Conservation (phyloP, 2,329 filamentous ascomycete species). For the Scytalidium lignicola region DNA sequence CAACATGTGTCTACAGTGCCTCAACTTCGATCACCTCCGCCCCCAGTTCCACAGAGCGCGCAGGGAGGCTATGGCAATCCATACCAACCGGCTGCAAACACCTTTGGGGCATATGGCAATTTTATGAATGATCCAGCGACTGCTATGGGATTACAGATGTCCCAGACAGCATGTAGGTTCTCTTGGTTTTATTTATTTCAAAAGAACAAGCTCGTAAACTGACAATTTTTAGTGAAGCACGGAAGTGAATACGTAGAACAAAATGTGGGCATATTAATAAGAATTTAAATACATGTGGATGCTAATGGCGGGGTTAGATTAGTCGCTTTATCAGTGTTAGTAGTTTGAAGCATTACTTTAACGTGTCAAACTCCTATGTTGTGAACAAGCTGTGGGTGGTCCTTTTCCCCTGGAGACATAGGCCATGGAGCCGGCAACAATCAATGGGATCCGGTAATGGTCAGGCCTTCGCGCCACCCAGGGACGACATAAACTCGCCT, state of each 20-base stretch:
- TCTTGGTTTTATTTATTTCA: not conserved
- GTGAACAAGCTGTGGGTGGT: slow-evolving; percentile 89
- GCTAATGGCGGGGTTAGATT: slow-evolving; percentile 42
- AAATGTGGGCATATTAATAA: slow-evolving; percentile 55
- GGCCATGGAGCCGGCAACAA: slow-evolving; percentile 93
- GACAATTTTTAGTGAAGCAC: slow-evolving; percentile 54
- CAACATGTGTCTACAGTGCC: slow-evolving; percentile 98
- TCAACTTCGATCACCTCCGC: slow-evolving; percentile 89
- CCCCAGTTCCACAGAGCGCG: slow-evolving; percentile 64
- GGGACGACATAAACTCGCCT: slow-evolving; percentile 94
- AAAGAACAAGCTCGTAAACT: not conserved
- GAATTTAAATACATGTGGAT: not conserved
- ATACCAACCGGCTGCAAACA: slow-evolving; percentile 57
- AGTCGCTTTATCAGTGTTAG: slow-evolving; percentile 86
- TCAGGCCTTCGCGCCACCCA: slow-evolving; percentile 78
- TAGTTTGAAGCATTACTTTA: slow-evolving; percentile 97
- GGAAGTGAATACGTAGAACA: slow-evolving; percentile 94
- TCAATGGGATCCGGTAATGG: slow-evolving; percentile 59
- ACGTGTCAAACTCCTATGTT: slow-evolving; percentile 96
- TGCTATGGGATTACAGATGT: slow-evolving; percentile 91
- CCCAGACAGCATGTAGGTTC: slow-evolving; percentile 65
- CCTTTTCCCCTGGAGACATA: slow-evolving; percentile 95
- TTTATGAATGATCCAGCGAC: slow-evolving; percentile 96
- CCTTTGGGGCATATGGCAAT: slow-evolving; percentile 72
- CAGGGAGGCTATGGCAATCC: slow-evolving; percentile 64